Evolutionary conservation across 2,329 filamentous ascomycete species (phyloP).

Genomic region (Aspergillus hortae): DNA sequence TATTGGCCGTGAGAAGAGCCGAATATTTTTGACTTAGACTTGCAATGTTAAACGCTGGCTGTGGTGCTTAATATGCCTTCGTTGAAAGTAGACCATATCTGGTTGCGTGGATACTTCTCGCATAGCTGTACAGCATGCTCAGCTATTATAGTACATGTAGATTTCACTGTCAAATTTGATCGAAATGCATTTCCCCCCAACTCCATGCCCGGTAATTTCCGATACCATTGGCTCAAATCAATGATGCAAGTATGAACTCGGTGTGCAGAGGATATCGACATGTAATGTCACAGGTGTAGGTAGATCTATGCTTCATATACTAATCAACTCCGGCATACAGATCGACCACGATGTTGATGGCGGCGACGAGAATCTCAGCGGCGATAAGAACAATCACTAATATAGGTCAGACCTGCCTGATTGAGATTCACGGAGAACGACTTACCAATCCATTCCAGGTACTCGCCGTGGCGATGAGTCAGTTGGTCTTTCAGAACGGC

Average conservation of each 20-base stretch:
- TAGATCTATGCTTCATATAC: neutral
- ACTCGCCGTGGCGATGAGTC: conserved; percentile 87
- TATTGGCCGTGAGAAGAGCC: too few species aligned
- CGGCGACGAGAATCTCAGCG: conserved; percentile 88
- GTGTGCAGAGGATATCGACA: neutral
- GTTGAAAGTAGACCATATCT: too few species aligned
- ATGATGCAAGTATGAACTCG: neutral
- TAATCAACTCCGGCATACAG: conserved; percentile 69
- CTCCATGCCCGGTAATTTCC: too few species aligned
- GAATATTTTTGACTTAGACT: too few species aligned
- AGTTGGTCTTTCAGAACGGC: conserved; percentile 94
- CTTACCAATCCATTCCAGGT: conserved; percentile 83
- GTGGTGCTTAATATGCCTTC: too few species aligned
- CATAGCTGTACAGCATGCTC: neutral
- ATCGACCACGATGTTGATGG: conserved; percentile 92
- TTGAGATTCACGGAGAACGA: conserved; percentile 16
- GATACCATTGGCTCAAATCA: neutral
- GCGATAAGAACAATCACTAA: conserved; percentile 91
- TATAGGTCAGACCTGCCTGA: neutral
- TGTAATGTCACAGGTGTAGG: neutral
- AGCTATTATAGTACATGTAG: conserved; percentile 5
- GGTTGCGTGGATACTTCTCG: too few species aligned
- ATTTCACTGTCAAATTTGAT: neutral
- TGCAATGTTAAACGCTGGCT: too few species aligned
- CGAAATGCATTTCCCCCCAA: neutral